A percentile compares a stretch with the other conserved stretches of the same genome.
These are phyloP conservation scores for Globisporangium okanoganense DNA, from an alignment of 352 stramenopile species.

Conservation along the genomic window DNA sequence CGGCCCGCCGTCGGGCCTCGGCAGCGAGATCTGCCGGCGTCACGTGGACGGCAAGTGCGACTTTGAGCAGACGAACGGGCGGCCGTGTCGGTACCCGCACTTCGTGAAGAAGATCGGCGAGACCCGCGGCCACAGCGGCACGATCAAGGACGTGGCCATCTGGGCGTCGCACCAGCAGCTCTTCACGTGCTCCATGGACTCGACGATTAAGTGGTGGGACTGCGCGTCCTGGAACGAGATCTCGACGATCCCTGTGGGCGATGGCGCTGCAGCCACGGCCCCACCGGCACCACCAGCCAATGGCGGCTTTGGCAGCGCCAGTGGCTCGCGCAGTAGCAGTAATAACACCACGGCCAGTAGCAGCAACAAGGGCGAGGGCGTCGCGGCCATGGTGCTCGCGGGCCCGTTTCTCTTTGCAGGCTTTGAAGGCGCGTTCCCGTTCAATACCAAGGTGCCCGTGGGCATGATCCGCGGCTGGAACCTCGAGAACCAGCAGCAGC, in stretches of 20 bases:
- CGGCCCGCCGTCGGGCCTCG: conserved; percentile 25
- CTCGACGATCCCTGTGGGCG: conserved; percentile 62
- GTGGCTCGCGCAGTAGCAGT: conserved; percentile 12
- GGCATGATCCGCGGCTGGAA: conserved; percentile 84
- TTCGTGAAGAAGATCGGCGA: conserved; percentile 84
- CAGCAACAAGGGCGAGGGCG: conserved; percentile 41
- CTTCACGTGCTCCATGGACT: conserved; percentile 68
- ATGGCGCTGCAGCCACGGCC: conserved; percentile 15
- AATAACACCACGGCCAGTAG: conserved; percentile 6
- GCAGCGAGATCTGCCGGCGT: conserved; percentile 61
- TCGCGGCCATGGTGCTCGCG: conserved; percentile 64
- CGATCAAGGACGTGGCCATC: conserved; percentile 79
- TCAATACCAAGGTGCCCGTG: conserved; percentile 50
- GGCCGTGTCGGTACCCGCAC: conserved; percentile 73
- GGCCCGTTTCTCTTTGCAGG: conserved; percentile 78
- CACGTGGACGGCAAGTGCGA: conserved; percentile 71
- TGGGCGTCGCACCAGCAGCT: conserved; percentile 71
- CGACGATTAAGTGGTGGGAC: conserved; percentile 82
- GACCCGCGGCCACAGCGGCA: conserved; percentile 61
- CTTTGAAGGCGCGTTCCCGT: conserved; percentile 65
- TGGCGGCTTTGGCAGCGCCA: conserved; percentile 16
- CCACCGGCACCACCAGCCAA: background rate
- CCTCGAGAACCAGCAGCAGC: conserved; percentile 60
- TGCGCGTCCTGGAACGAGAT: conserved; percentile 76
- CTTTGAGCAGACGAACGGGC: conserved; percentile 37